These are phyloP conservation scores for Naegleria gruberi DNA, from an alignment of 208 protist genomes.

Conservation along the genomic window DNA sequence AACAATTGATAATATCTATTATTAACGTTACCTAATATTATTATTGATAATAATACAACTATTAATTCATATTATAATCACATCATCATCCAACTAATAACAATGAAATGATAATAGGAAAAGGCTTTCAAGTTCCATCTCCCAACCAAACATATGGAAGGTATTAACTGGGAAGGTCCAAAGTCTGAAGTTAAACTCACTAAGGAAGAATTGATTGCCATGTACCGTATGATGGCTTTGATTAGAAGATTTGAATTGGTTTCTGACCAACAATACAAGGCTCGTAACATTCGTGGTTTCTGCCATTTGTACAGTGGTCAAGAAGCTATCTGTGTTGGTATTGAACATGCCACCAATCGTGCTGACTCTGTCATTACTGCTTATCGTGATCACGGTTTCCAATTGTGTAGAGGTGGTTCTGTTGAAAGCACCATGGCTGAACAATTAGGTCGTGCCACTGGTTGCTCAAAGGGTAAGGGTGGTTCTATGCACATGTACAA, in stretches of 20 bases:
- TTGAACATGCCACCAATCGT: slow-evolving; percentile 72
- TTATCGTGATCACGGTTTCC: slow-evolving; percentile 89
- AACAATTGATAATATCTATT: background rate
- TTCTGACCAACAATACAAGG: slow-evolving; percentile 90
- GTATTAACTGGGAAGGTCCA: background rate
- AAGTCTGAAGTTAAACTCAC: background rate
- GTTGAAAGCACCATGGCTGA: slow-evolving; percentile 76
- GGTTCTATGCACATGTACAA: slow-evolving; percentile 98
- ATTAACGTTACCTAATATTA: background rate
- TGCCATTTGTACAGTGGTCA: slow-evolving; percentile 97
- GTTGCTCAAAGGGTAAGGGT: slow-evolving; percentile 85
- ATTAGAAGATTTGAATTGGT: slow-evolving; percentile 87
- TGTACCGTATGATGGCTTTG: slow-evolving; percentile 71
- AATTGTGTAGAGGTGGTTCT: slow-evolving; percentile 76
- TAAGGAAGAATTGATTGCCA: background rate
- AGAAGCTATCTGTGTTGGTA: slow-evolving; percentile 85
- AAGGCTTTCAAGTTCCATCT: background rate
- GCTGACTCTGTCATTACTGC: slow-evolving; percentile 88
- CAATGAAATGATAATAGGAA: background rate
- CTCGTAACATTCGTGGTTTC: slow-evolving; percentile 90
- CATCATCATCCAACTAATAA: background rate
- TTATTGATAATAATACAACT: background rate
- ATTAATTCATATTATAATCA: background rate
- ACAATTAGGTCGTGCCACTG: slow-evolving; percentile 66
- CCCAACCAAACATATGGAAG: background rate